Conservation (phyloP, 73 alveolate genomes). For the Symbiodinium pilosum region DNA sequence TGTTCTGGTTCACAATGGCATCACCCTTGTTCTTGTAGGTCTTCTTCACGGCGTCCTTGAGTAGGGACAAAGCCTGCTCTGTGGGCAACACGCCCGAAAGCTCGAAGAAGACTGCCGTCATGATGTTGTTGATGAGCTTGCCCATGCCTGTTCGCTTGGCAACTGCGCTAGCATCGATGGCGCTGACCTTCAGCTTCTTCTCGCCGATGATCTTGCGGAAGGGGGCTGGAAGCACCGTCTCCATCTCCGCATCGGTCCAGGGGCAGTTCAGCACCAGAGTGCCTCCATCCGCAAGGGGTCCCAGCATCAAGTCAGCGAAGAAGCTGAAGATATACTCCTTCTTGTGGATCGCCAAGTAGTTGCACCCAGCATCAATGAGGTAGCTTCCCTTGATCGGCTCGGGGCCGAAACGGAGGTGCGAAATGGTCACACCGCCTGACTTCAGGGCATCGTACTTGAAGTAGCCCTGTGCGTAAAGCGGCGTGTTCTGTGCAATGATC, state of each 20-base stretch:
- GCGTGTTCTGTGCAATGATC: slow-evolving; percentile 92
- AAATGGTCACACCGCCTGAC: slow-evolving; percentile 91
- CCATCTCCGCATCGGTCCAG: slow-evolving; percentile 81
- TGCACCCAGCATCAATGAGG: slow-evolving; percentile 84
- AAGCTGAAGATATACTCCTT: slow-evolving; percentile 93
- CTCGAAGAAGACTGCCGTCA: slow-evolving; percentile 76
- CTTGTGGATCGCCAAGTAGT: slow-evolving; percentile 93
- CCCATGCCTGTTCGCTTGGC: slow-evolving; percentile 95
- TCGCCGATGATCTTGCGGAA: slow-evolving; percentile 91
- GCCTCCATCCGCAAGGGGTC: slow-evolving; percentile 85
- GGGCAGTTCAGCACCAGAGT: slow-evolving; percentile 92
- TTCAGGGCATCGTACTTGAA: slow-evolving; percentile 90
- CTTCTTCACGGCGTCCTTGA: slow-evolving; percentile 82
- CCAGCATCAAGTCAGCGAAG: slow-evolving; percentile 79
- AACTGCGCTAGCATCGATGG: slow-evolving; percentile 82
- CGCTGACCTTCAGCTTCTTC: slow-evolving; percentile 91
- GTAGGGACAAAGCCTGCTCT: slow-evolving; percentile 70
- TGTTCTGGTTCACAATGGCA: slow-evolving; percentile 83
- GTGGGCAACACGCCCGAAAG: slow-evolving; percentile 79
- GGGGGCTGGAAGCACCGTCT: slow-evolving; percentile 64
- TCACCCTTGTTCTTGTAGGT: slow-evolving; percentile 94
- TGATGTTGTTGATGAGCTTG: slow-evolving; percentile 91
- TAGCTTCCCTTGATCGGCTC: slow-evolving; percentile 67
- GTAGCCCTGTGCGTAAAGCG: slow-evolving; percentile 94
- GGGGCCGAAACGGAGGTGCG: slow-evolving; percentile 90